Base-by-base conservation (phyloP, 1,139 yeast genomes). In the Torulaspora globosa region DNA sequence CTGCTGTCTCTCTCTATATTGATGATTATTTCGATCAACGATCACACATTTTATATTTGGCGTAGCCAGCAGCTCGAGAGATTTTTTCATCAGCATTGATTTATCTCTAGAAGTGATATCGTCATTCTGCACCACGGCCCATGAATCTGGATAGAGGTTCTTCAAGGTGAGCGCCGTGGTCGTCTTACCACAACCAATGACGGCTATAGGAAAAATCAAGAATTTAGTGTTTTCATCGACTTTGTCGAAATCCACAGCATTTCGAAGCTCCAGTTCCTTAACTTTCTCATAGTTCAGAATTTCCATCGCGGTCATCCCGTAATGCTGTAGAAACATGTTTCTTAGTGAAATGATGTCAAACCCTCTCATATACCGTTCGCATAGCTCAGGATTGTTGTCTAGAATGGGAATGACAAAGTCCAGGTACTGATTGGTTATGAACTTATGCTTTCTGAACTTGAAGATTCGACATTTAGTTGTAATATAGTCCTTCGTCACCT, bases 151-250 rank as follows among this genome's bases (percentile, higher is more conserved):
- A 46, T 72, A 82, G 23, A 90, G 61, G 8, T 73, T 62, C 0
- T 63, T 56, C 36, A 92, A 68, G 0, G 92, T 82, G 39, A 76
- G 65, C 3, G 88, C 79, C 0, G 87, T 77, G 0, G 97, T 88
- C 0, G 97, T 89, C 62, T 94, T 94, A 7, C 99, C 99, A 64
- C 97, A 88, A 0, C 97, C 98, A 42, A 92, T 78, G 0, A 96
- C 88, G 0, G 97, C 89, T 11, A 90, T 79, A 0, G 97, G 94
- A 1, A 89, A 76, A 1, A 94, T 59, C 0, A 86, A 75, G 59
- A 79, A 87, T 58, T 80, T 80, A 9, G 69, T 65, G 1, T 56
- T 45, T 31, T 62, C 63, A 47, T 69, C 70, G 1, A 69, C 61
- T 28, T 46, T 60, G 34, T 65, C 50, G 41, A 51, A 51, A 26